These are phyloP conservation scores for Bruguiera hainesii DNA, from an alignment of 441 rosid species.

Conservation along the genomic window DNA sequence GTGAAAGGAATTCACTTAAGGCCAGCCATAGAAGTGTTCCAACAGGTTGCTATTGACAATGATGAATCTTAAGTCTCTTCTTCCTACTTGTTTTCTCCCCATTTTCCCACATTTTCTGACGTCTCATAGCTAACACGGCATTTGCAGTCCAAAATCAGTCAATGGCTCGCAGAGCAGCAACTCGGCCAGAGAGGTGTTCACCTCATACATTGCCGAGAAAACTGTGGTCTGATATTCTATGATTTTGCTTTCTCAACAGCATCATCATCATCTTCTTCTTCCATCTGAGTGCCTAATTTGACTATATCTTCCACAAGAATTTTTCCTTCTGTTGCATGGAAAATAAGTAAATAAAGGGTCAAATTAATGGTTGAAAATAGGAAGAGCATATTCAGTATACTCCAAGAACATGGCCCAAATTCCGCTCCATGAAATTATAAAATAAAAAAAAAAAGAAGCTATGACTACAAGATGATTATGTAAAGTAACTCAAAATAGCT, in stretches of 20 bases:
- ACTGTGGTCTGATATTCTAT: slow-evolving; percentile 10
- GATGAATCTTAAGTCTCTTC: neutral
- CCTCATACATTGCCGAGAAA: neutral
- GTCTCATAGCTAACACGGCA: neutral
- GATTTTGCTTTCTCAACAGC: slow-evolving; percentile 42
- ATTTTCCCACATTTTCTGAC: neutral
- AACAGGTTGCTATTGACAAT: no score
- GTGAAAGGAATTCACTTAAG: no score
- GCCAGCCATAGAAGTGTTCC: no score
- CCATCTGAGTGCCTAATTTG: slow-evolving; percentile 64
- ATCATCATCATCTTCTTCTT: slow-evolving; percentile 40
- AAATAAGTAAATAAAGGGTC: neutral
- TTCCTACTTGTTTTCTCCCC: neutral
- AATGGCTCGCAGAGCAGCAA: neutral
- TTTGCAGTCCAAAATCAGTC: neutral
- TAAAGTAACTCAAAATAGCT: neutral
- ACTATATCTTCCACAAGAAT: slow-evolving; percentile 91
- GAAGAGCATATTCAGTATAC: no score
- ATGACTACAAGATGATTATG: no score
- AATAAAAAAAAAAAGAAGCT: no score
- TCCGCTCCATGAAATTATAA: no score
- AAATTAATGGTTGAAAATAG: neutral
- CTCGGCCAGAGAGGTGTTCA: neutral
- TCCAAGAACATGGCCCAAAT: no score
- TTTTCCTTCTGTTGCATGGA: slow-evolving; percentile 65